Conservation (phyloP, 1,284 basidiomycete genomes). For the Chalciporus sp. region DNA sequence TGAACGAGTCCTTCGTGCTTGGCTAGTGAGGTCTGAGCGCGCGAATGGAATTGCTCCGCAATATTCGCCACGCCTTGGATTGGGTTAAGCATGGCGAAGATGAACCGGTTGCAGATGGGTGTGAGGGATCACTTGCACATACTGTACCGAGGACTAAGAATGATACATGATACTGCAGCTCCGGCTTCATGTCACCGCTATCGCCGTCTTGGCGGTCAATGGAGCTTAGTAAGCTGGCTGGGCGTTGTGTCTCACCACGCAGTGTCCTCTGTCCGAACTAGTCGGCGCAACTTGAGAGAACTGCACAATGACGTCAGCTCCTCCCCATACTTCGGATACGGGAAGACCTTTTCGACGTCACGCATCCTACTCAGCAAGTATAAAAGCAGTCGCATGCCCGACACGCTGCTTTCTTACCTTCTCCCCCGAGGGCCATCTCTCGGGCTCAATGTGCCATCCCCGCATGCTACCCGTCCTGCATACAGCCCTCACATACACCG, state of each 20-base stretch:
- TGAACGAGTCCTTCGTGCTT: slow-evolving; percentile 5
- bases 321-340: background rate
- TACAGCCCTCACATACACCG: background rate
- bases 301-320: background rate
- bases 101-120: background rate
- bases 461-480: background rate
- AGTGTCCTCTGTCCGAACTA: too few species aligned
- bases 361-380: background rate
- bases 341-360: background rate
- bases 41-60: slow-evolving; percentile 3
- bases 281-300: background rate
- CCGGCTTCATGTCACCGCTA: too few species aligned
- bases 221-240: too few species aligned
- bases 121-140: slow-evolving; percentile 3
- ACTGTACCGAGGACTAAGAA: background rate
- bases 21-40: background rate
- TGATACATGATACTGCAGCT: background rate
- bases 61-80: slow-evolving; percentile 17
- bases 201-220: too few species aligned
- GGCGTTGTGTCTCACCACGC: too few species aligned
- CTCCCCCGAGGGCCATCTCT: background rate
- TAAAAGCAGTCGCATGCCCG: background rate
- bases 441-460: background rate
- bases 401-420: background rate
- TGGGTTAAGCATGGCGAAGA: slow-evolving; percentile 11